These are phyloP conservation scores for Hyaloscypha bicolor DNA, from an alignment of 495 filamentous ascomycete species.

Conservation along the genomic window DNA sequence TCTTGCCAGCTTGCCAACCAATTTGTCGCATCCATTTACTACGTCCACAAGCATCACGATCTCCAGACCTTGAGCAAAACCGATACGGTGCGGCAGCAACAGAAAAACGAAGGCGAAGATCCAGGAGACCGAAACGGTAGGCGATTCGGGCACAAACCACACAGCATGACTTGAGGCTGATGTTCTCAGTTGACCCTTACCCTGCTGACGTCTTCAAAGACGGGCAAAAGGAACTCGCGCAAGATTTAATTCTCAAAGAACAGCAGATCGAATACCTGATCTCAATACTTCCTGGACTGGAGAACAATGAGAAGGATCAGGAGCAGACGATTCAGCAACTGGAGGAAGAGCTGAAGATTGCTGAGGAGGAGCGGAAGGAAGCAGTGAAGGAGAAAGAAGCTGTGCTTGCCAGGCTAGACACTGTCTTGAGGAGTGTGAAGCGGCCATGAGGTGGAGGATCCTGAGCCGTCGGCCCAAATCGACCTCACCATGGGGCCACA, in stretches of 20 bases:
- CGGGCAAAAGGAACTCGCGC: slow-evolving; percentile 78
- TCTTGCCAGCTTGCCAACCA: slow-evolving; percentile 73
- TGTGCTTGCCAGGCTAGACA: slow-evolving; percentile 68
- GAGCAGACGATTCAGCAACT: slow-evolving; percentile 70
- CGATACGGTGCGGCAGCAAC: slow-evolving; percentile 60
- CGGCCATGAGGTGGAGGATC: slow-evolving; percentile 40
- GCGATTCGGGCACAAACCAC: slow-evolving; percentile 8
- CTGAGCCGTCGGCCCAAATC: background rate
- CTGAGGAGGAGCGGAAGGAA: slow-evolving; percentile 69
- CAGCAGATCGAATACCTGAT: slow-evolving; percentile 94
- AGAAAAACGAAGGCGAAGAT: slow-evolving; percentile 41
- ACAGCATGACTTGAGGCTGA: slow-evolving; percentile 12
- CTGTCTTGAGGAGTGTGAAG: slow-evolving; percentile 60
- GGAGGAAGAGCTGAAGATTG: slow-evolving; percentile 72
- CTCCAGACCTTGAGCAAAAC: slow-evolving; percentile 64
- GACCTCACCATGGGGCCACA: no score
- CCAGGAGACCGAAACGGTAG: slow-evolving; percentile 40
- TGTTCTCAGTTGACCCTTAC: slow-evolving; percentile 55
- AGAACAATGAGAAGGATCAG: slow-evolving; percentile 83
- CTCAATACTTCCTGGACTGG: slow-evolving; percentile 80
- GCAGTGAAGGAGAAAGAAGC: slow-evolving; percentile 73
- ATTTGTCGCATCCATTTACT: slow-evolving; percentile 85
- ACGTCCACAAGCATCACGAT: slow-evolving; percentile 80
- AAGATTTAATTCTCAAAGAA: slow-evolving; percentile 85
- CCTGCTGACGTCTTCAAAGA: slow-evolving; percentile 66